Evolutionary conservation across 371 early-diverging fungal species (phyloP).

Genomic region (Syncephalastrum contaminatum): DNA sequence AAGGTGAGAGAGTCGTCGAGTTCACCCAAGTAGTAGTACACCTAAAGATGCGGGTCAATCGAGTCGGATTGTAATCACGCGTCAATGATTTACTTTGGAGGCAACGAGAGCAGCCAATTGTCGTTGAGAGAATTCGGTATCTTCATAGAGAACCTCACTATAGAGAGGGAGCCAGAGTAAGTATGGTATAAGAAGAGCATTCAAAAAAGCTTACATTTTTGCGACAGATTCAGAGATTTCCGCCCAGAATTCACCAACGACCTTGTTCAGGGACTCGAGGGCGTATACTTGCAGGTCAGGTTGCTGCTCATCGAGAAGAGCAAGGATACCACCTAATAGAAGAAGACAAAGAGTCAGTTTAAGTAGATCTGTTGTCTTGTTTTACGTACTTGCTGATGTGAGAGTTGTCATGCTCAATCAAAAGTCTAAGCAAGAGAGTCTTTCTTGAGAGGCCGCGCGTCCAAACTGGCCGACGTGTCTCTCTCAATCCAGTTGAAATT

Average conservation of each 20-base stretch:
- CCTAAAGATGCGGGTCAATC: slow-evolving; percentile 43
- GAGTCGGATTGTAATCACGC: background rate
- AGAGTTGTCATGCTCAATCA: no score
- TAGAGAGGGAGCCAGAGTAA: background rate
- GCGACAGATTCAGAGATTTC: slow-evolving; percentile 94
- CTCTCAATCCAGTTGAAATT: no score
- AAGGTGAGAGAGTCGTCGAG: slow-evolving; percentile 92
- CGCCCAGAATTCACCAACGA: slow-evolving; percentile 96
- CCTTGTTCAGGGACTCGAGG: slow-evolving; percentile 78
- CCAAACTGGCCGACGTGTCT: no score
- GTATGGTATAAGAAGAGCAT: background rate
- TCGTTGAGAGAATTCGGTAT: slow-evolving; percentile 79
- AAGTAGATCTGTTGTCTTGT: no score
- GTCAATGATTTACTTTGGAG: slow-evolving; percentile 72
- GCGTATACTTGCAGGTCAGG: slow-evolving; percentile 91
- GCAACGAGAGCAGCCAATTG: slow-evolving; percentile 94
- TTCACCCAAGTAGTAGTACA: slow-evolving; percentile 93
- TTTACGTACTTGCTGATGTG: no score
- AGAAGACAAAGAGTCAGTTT: slow-evolving; percentile 1
- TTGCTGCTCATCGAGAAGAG: slow-evolving; percentile 92
- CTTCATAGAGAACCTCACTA: slow-evolving; percentile 93
- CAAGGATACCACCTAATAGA: slow-evolving; percentile 80
- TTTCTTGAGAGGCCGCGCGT: no score
- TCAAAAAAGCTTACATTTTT: slow-evolving; percentile 71
- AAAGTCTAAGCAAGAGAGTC: no score